Evolutionary conservation across 495 filamentous ascomycete species (phyloP).

Genomic region (Podospora anserina): DNA sequence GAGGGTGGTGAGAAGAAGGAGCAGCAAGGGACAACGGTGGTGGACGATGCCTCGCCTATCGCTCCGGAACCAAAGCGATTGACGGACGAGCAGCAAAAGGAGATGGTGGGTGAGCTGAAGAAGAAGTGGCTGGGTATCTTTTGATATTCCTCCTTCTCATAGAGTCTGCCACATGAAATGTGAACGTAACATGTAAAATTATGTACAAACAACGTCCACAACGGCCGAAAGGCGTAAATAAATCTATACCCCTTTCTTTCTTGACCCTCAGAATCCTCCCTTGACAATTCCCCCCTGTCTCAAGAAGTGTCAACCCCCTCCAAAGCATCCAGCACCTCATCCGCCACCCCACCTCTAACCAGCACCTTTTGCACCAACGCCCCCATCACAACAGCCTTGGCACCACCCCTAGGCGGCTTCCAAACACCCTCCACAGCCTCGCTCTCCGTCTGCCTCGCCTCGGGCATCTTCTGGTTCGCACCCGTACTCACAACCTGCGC

Average conservation of each 20-base stretch:
- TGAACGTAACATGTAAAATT: conserved; percentile 7
- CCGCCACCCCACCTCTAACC: conserved; percentile 70
- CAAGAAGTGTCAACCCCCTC: conserved; percentile 53
- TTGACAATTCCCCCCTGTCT: too few relatives aligned
- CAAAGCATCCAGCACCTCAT: conserved; percentile 78
- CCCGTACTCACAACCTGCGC: conserved; percentile 33
- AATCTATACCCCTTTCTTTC: background rate
- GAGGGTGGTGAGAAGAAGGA: conserved; percentile 7
- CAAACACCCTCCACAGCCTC: conserved; percentile 68
- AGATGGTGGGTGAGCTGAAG: conserved; percentile 25
- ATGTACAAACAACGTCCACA: background rate
- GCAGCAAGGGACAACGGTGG: background rate
- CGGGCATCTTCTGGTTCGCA: conserved; percentile 40
- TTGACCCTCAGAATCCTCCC: too few relatives aligned
- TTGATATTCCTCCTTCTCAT: conserved; percentile 22
- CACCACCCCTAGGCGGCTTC: conserved; percentile 71
- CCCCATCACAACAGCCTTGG: conserved; percentile 64
- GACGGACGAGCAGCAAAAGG: conserved; percentile 16
- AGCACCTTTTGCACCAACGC: conserved; percentile 65
- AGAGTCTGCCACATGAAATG: background rate
- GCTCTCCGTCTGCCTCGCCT: conserved; percentile 47
- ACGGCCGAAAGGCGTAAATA: background rate
- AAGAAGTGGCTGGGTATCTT: conserved; percentile 46
- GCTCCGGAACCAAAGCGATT: conserved; percentile 5
- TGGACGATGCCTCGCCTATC: conserved; percentile 4